phyloP scores from a whole-genome alignment of 257 asterid genomes.

The Cordia subcordata region DNA sequence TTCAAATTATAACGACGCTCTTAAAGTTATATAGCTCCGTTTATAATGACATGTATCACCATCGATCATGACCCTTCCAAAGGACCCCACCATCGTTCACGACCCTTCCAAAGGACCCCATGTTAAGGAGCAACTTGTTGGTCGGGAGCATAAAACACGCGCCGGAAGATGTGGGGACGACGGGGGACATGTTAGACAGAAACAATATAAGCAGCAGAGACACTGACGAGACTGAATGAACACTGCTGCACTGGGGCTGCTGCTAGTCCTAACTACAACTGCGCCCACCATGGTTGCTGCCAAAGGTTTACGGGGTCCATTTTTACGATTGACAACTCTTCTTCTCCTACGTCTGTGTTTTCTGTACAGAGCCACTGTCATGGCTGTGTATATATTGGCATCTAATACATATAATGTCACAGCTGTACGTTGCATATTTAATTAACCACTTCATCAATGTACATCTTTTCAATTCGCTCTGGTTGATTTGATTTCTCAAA shows the following conservation, averaged over 20 bases:
- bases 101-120: no score
- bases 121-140: background rate
- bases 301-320: constrained; percentile 42
- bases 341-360: background rate
- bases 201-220: constrained; percentile 21
- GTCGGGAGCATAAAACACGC: constrained; percentile 14
- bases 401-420: no score
- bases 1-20: no score
- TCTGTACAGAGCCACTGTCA: no score
- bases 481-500: constrained; percentile 13
- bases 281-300: constrained; percentile 50
- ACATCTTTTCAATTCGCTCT: constrained; percentile 18
- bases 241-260: constrained; percentile 5
- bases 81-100: no score
- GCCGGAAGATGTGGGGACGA: constrained; percentile 15
- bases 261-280: constrained; percentile 19
- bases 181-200: no score
- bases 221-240: constrained; percentile 38
- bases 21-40: no score
- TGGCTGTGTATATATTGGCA: background rate
- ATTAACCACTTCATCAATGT: constrained; percentile 15
- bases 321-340: constrained; percentile 34
- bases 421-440: background rate
- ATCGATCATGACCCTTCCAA: no score
- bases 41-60: no score